Evolutionary conservation across 495 filamentous ascomycete genomes (phyloP), one percentile per base, ranked within the genome.

Genomic region (Barbatosphaeria neglecta): DNA sequence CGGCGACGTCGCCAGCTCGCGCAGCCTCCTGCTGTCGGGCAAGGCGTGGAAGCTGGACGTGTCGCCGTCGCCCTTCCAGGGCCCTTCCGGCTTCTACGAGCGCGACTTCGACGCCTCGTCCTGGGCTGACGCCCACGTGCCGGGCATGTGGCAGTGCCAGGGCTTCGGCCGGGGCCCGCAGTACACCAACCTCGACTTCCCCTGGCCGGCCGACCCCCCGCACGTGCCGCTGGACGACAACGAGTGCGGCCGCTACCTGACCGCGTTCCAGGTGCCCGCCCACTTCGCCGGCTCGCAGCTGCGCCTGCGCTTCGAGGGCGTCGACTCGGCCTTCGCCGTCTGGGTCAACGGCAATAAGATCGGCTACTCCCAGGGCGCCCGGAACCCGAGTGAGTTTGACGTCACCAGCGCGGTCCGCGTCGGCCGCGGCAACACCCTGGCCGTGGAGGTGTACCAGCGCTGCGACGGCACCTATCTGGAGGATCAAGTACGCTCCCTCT

Each of bases 61-160:
- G 33, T 69, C 74, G 23, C 49, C 64, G 1, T 69, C 69, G 1
- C 77, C 79, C 6, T 54, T 73, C 13, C 53, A 65, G 4, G 76
- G 73, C 7, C 64, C 71, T 2, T 57, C 60, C 18, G 60, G 64
- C 25, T 70, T 70, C 56, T 50, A 64, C 35, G 58, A 63, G 22
- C 54, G 68, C 17, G 48, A 47, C 17, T 57, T 60, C 37, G 37
- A 41, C 33, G 49, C 50, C 4, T 37, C 49, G 0, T 62, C 62
- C 42, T 86, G 82, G 81, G 62, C 54, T n/a, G 51, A 66, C 31
- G 79, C 83, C 46, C 48, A 68, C 27, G 82, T 85, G 9, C 82
- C 81, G 1, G 76, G 78, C 10, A 81, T 82, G 70, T 86, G 82
- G 82, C 82, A 85, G 52, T 61, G 81, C 15, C 78, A 84, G 51